phyloP scores from a whole-genome alignment of 192 early-diverging fungal genomes.

The Coemansia sp. region DNA sequence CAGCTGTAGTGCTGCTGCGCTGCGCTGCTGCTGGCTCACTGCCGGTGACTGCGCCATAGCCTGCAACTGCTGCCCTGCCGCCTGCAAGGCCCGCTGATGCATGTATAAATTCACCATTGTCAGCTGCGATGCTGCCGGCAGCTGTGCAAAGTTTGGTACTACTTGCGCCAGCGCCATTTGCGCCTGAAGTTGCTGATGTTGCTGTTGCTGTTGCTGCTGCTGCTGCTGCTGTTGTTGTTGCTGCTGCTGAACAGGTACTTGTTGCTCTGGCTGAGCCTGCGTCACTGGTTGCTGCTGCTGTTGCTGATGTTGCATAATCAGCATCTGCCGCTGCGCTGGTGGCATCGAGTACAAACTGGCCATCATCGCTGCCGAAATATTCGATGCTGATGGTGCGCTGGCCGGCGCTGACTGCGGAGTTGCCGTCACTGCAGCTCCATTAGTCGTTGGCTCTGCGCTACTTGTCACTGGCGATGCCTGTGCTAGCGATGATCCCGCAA shows the following conservation, averaged over 20 bases:
- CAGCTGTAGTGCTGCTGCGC: constrained; percentile 4
- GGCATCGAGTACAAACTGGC: constrained; percentile 17
- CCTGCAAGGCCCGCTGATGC: constrained; percentile 13
- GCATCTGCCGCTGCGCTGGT: constrained; percentile 29
- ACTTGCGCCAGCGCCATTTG: constrained; percentile 25
- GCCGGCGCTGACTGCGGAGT: not conserved
- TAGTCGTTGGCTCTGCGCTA: not conserved
- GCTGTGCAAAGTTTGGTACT: constrained; percentile 21
- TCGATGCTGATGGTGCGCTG: not conserved
- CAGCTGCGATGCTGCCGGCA: constrained; percentile 16
- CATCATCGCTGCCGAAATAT: constrained; percentile 20
- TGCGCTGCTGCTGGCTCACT: constrained; percentile 29
- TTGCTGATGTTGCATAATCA: constrained; percentile 17
- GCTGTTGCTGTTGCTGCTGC: constrained; percentile 22
- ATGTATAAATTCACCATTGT: constrained; percentile 7
- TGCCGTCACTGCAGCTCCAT: constrained; percentile 8
- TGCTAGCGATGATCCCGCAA: not conserved
- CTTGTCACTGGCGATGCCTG: not conserved
- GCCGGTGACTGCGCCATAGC: constrained; percentile 4
- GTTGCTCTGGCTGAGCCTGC: constrained; percentile 19
- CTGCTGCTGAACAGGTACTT: constrained; percentile 15
- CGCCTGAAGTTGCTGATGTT: constrained; percentile 30
- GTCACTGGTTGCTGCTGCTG: constrained; percentile 13
- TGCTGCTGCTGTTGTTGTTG: constrained; percentile 24
- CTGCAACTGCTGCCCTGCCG: constrained; percentile 13